A percentile compares a stretch with the other conserved stretches of the same genome.
Evolutionary conservation across 2,329 filamentous ascomycete genomes (phyloP).

Genomic region (Sodiomyces alkalinus): DNA sequence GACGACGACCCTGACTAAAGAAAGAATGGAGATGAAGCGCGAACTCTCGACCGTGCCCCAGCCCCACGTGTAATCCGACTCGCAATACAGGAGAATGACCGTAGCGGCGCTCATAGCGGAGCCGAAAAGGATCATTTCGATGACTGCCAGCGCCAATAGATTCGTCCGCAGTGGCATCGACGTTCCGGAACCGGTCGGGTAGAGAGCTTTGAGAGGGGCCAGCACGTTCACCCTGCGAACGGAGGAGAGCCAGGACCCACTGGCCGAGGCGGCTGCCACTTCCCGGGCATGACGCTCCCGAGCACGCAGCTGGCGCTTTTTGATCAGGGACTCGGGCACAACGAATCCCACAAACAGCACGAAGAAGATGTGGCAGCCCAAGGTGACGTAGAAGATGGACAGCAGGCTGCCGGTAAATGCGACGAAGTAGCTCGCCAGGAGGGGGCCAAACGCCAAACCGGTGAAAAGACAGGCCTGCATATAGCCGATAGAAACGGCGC

Average conservation of each 20-base stretch:
- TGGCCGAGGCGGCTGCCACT: constrained; percentile 19
- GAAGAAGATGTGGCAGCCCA: constrained; percentile 60
- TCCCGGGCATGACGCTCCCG: constrained; percentile 48
- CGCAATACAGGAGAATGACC: constrained; percentile 74
- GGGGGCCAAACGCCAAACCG: constrained; percentile 77
- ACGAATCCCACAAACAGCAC: constrained; percentile 54
- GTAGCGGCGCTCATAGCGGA: constrained; percentile 66
- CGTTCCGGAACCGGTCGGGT: constrained; percentile 51
- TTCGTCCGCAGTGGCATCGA: constrained; percentile 54
- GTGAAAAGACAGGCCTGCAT: constrained; percentile 80
- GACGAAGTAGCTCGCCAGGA: constrained; percentile 68
- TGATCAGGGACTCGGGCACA: constrained; percentile 74
- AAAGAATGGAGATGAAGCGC: constrained; percentile 67
- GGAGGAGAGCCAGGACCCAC: constrained; percentile 16
- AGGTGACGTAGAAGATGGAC: constrained; percentile 69
- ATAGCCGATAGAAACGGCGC: constrained; percentile 75
- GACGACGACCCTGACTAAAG: constrained; percentile 57
- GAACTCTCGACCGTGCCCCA: constrained; percentile 76
- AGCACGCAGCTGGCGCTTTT: constrained; percentile 53
- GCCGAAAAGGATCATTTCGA: constrained; percentile 72
- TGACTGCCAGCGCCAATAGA: constrained; percentile 61
- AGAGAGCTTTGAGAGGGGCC: constrained; percentile 62
- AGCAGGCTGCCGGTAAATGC: constrained; percentile 60
- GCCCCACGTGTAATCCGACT: constrained; percentile 59
- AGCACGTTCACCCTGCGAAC: constrained; percentile 44